phyloP scores from a whole-genome alignment of 805 yeast genomes.

The Metschnikowia colocasiae region DNA sequence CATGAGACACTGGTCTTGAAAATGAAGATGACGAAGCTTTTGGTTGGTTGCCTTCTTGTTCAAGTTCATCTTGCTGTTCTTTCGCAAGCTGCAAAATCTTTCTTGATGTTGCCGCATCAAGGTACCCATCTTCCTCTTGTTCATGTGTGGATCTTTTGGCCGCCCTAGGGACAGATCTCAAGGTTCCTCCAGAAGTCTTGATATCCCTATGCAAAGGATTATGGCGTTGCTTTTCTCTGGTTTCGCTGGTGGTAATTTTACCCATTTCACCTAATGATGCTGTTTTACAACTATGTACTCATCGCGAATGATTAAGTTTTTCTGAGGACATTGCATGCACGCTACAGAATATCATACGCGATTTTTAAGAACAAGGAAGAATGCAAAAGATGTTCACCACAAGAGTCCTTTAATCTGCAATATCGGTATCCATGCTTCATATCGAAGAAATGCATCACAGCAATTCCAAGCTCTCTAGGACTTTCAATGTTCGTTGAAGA shows the following conservation, averaged over 20 bases:
- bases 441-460: slow-evolving; percentile 57
- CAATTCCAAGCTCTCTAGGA: slow-evolving; percentile 48
- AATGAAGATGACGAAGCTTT: not conserved
- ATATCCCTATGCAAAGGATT: slow-evolving; percentile 78
- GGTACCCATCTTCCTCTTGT: slow-evolving; percentile 54
- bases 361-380: slow-evolving; percentile 47
- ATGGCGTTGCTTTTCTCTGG: slow-evolving; percentile 63
- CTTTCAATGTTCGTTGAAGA: slow-evolving; percentile 19
- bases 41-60: slow-evolving; percentile 28
- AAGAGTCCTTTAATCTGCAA: slow-evolving; percentile 66
- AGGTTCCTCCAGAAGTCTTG: slow-evolving; percentile 67
- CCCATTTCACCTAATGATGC: slow-evolving; percentile 49
- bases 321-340: slow-evolving; percentile 2
- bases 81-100: slow-evolving; percentile 85
- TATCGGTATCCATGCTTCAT: slow-evolving; percentile 80
- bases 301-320: slow-evolving; percentile 7
- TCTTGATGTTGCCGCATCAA: slow-evolving; percentile 81
- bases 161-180: slow-evolving; percentile 44
- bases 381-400: slow-evolving; percentile 70
- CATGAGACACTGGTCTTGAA: slow-evolving; percentile 19
- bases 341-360: slow-evolving; percentile 17
- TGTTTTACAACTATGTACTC: slow-evolving; percentile 3
- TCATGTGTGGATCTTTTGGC: slow-evolving; percentile 31
- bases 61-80: slow-evolving; percentile 90
- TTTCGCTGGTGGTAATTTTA: slow-evolving; percentile 50